Evolutionary conservation across 257 asterid species (phyloP).

Genomic region (Solanum boliviense): DNA sequence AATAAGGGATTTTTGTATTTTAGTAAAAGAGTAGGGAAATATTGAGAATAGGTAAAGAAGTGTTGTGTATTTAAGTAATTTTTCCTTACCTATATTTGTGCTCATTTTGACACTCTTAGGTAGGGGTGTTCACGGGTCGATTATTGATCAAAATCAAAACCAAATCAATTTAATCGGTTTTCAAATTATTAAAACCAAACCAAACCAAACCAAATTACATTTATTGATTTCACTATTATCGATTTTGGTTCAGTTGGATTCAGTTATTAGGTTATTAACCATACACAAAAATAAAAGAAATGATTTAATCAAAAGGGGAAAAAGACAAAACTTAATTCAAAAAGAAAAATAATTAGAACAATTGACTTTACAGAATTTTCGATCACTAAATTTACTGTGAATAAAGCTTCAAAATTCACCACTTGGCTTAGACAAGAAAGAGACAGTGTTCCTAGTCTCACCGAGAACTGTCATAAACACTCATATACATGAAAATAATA

Average conservation of each 20-base stretch:
- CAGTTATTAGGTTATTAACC: too few relatives aligned
- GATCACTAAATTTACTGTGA: not conserved
- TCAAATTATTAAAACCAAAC: not conserved
- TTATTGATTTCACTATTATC: not conserved
- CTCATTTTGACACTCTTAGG: not conserved
- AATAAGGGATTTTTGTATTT: too few relatives aligned
- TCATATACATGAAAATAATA: not conserved
- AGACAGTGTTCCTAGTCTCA: not conserved
- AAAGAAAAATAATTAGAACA: not conserved
- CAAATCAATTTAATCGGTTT: not conserved
- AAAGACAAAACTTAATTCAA: too few relatives aligned
- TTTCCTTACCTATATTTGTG: too few relatives aligned
- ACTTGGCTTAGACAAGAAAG: not conserved
- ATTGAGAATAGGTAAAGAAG: too few relatives aligned
- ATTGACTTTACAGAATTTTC: not conserved
- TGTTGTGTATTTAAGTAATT: too few relatives aligned
- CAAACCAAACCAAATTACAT: not conserved
- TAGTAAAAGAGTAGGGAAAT: too few relatives aligned
- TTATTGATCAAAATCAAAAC: not conserved
- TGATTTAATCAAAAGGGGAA: not conserved
- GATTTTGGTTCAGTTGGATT: not conserved
- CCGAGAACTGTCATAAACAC: too few relatives aligned
- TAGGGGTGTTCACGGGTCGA: not conserved
- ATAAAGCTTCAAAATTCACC: not conserved
- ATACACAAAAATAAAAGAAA: too few relatives aligned